phyloP scores from a whole-genome alignment of 176 grass and related monocot species.

The Panicum miliaceum region DNA sequence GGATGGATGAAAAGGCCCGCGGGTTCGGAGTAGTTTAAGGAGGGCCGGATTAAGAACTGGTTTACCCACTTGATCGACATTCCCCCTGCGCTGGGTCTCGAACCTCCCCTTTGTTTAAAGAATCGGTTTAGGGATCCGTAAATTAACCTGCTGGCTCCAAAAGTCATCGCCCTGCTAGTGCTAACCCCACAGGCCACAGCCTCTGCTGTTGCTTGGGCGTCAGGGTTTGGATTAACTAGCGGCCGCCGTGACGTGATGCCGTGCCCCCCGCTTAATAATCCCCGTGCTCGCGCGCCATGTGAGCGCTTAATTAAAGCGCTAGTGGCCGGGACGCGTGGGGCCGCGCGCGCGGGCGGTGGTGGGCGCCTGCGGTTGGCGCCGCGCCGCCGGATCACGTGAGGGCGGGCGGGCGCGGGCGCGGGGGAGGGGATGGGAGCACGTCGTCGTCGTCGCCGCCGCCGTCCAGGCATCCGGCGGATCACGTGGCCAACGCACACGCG shows the following conservation, averaged over 20 bases:
- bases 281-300: slow-evolving; percentile 16
- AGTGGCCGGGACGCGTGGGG: slow-evolving; percentile 18
- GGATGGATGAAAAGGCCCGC: slow-evolving; percentile 1
- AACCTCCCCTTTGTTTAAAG: slow-evolving; percentile 32
- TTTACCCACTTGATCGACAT: slow-evolving; percentile 15
- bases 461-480: slow-evolving; percentile 19
- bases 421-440: background rate
- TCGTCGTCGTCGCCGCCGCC: background rate
- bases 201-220: background rate
- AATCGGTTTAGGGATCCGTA: slow-evolving; percentile 73
- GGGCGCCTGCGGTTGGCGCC: slow-evolving; percentile 7
- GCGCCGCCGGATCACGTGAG: slow-evolving; percentile 55
- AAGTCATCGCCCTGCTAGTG: background rate
- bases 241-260: background rate
- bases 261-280: background rate
- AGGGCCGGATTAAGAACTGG: background rate
- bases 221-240: slow-evolving; percentile 11
- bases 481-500: slow-evolving; percentile 69
- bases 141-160: slow-evolving; percentile 28
- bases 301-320: slow-evolving; percentile 23
- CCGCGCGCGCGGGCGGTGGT: background rate
- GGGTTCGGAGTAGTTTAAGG: background rate
- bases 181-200: background rate
- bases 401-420: too few relatives aligned
- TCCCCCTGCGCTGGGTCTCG: slow-evolving; percentile 26